Evolutionary conservation across 1,284 basidiomycete species (phyloP).

Genomic region (Blastosporella zonata): DNA sequence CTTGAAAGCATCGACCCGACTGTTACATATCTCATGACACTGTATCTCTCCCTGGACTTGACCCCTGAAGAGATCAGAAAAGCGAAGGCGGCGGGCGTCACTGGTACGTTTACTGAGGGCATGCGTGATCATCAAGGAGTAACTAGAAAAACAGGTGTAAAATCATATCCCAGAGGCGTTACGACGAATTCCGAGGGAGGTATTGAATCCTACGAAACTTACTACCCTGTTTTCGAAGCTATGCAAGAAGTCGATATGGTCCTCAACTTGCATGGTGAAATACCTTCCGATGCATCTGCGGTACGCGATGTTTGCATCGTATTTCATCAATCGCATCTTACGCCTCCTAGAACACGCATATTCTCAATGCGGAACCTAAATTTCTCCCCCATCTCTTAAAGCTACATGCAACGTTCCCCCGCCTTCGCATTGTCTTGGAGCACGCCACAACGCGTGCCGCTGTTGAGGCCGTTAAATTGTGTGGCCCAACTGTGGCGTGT

Average conservation of each 20-base stretch:
- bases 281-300: conserved; percentile 83
- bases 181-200: conserved; percentile 98
- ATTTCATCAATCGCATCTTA: background rate
- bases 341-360: conserved; percentile 73
- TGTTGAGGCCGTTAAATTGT: conserved; percentile 84
- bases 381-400: conserved; percentile 89
- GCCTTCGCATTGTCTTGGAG: conserved; percentile 93
- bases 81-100: conserved; percentile 83
- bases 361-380: conserved; percentile 90
- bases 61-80: conserved; percentile 90
- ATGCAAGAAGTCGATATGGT: conserved; percentile 96
- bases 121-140: background rate
- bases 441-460: conserved; percentile 98
- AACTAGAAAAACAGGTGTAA: conserved; percentile 66
- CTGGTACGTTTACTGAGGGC: conserved; percentile 43
- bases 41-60: conserved; percentile 90
- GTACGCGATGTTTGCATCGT: conserved; percentile 43
- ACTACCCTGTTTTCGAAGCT: conserved; percentile 92
- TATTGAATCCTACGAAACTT: conserved; percentile 94
- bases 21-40: conserved; percentile 91
- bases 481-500: conserved; percentile 90
- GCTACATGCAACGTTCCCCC: conserved; percentile 86
- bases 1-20: conserved; percentile 76
- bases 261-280: conserved; percentile 95
- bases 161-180: conserved; percentile 96